These are phyloP conservation scores for Beauveria sp. DNA, from an alignment of 2,329 filamentous ascomycete species.

Conservation along the genomic window DNA sequence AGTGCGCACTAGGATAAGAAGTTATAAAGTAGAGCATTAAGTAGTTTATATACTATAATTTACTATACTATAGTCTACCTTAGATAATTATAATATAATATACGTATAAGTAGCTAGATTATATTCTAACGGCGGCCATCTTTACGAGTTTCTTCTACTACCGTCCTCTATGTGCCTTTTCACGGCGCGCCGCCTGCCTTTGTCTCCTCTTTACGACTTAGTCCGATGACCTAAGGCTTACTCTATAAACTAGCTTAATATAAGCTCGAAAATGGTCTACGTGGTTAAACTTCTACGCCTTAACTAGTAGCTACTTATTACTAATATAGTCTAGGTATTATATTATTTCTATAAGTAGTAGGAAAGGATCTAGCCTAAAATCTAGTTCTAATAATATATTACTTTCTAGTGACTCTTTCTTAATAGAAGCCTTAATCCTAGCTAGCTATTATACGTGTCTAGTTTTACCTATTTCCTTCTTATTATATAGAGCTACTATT, in stretches of 20 bases:
- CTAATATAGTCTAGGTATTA: constrained; percentile 17
- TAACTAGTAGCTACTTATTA: constrained; percentile 11
- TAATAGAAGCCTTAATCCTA: not conserved
- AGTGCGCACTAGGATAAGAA: not conserved
- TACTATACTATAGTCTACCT: not conserved
- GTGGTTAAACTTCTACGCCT: constrained; percentile 8
- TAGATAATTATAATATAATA: not conserved
- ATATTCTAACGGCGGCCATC: not conserved
- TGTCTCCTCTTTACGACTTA: not conserved
- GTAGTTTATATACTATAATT: not conserved
- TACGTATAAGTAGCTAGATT: not conserved
- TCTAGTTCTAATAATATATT: not conserved
- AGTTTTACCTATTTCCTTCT: constrained; percentile 17
- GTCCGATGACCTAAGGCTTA: not conserved
- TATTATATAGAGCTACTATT: constrained; percentile 17
- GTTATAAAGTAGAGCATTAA: not conserved
- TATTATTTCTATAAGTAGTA: constrained; percentile 15
- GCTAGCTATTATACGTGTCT: not conserved
- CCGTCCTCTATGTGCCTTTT: not conserved
- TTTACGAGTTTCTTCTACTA: not conserved
- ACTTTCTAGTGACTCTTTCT: not conserved
- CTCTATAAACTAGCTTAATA: not conserved
- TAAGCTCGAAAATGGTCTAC: not conserved
- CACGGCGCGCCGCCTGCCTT: not conserved
- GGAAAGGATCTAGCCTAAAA: constrained; percentile 13